Evolutionary conservation across 768 basidiomycete genomes (phyloP).

Genomic region (Collybiopsis luxurians): DNA sequence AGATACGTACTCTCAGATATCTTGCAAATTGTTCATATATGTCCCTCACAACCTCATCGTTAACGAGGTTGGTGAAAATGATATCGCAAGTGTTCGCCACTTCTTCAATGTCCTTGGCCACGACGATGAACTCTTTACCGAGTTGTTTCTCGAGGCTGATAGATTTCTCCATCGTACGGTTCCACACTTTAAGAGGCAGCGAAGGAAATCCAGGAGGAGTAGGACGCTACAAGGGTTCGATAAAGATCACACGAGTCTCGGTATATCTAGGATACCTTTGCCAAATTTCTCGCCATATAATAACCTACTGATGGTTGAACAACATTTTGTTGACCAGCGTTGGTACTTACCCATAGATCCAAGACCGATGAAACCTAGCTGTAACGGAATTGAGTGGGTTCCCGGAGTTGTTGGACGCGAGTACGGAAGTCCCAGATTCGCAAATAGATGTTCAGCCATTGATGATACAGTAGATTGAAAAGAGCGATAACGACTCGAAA

Average conservation of each 20-base stretch:
- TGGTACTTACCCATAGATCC: conserved; percentile 52
- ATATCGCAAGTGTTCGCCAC: conserved; percentile 69
- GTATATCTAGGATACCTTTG: conserved; percentile 23
- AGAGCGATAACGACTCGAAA: too few relatives aligned
- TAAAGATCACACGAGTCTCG: not conserved
- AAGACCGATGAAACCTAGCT: conserved; percentile 45
- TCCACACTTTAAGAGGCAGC: conserved; percentile 69
- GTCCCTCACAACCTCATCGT: conserved; percentile 65
- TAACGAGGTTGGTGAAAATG: conserved; percentile 70
- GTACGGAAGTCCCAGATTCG: conserved; percentile 36
- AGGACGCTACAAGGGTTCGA: conserved; percentile 24
- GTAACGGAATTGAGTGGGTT: conserved; percentile 19
- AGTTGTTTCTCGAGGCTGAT: conserved; percentile 56
- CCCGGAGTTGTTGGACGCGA: conserved; percentile 59
- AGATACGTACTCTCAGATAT: conserved; percentile 48
- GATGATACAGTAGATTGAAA: too few relatives aligned
- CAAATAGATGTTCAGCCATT: conserved; percentile 18
- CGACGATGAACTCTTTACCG: conserved; percentile 47
- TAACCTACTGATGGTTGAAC: conserved; percentile 18
- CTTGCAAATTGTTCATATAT: conserved; percentile 61
- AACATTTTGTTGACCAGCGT: too few relatives aligned
- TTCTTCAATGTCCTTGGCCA: conserved; percentile 57
- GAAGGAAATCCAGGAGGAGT: conserved; percentile 25
- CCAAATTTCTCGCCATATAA: conserved; percentile 79
- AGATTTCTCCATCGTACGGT: conserved; percentile 63